phyloP scores from a whole-genome alignment of 768 basidiomycete genomes.

The Cantharellus anzutake region DNA sequence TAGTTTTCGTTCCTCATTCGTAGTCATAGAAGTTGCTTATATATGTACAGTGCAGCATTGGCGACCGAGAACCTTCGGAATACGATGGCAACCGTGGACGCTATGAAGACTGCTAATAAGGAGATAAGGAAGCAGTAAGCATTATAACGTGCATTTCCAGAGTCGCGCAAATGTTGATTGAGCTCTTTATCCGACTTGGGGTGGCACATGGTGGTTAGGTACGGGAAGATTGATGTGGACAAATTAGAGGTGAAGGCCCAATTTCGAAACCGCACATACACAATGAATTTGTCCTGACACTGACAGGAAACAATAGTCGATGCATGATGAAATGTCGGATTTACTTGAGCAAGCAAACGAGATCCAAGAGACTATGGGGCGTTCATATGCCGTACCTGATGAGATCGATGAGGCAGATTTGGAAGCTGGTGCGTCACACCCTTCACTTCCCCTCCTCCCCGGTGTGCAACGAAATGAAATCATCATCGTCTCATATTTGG shows the following conservation, averaged over 20 bases:
- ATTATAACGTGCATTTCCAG: too few relatives aligned
- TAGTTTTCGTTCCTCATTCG: background rate
- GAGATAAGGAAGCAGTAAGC: slow-evolving; percentile 76
- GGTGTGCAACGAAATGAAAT: too few relatives aligned
- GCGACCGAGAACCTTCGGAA: slow-evolving; percentile 96
- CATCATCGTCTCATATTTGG: too few relatives aligned
- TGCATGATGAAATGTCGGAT: slow-evolving; percentile 98
- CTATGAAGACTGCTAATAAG: slow-evolving; percentile 91
- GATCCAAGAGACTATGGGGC: slow-evolving; percentile 82
- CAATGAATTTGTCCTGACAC: background rate
- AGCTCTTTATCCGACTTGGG: too few relatives aligned
- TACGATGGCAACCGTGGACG: slow-evolving; percentile 97
- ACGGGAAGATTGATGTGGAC: slow-evolving; percentile 92
- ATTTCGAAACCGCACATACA: background rate
- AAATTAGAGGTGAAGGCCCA: slow-evolving; percentile 72
- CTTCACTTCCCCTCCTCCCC: too few relatives aligned
- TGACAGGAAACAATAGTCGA: slow-evolving; percentile 31
- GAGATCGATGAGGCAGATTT: slow-evolving; percentile 96
- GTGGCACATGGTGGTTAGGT: background rate
- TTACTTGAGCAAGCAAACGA: slow-evolving; percentile 93
- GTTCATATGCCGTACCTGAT: slow-evolving; percentile 92
- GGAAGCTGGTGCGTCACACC: slow-evolving; percentile 52
- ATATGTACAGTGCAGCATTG: slow-evolving; percentile 39
- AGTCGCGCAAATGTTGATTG: too few relatives aligned
- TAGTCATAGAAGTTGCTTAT: background rate